Evolutionary conservation across 768 basidiomycete genomes (phyloP).

Genomic region (Cystobasidiopsis lactophilus): DNA sequence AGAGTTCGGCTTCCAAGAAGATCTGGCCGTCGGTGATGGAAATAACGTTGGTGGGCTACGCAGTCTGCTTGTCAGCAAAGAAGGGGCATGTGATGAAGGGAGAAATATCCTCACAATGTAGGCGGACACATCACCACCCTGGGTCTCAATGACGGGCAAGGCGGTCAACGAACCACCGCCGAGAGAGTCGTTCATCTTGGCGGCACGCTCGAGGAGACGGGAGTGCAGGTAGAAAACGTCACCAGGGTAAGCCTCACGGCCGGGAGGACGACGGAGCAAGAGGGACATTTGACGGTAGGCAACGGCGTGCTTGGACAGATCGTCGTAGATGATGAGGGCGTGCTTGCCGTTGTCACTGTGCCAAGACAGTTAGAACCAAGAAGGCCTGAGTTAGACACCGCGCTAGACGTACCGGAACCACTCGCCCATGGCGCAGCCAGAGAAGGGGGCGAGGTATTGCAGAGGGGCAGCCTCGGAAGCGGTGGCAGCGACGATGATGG

Average conservation of each 20-base stretch:
- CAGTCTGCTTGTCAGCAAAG: not conserved
- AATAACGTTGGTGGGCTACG: constrained; percentile 54
- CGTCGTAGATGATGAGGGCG: constrained; percentile 97
- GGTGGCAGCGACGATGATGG: constrained; percentile 97
- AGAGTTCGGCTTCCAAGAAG: constrained; percentile 91
- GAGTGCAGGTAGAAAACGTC: constrained; percentile 62
- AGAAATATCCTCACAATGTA: constrained; percentile 75
- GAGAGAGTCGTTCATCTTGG: constrained; percentile 99
- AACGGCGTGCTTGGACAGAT: constrained; percentile 98
- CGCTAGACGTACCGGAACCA: constrained; percentile 51
- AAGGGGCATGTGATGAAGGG: not conserved
- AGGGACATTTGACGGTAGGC: constrained; percentile 99
- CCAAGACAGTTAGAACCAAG: constrained; percentile 18
- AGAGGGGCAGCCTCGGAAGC: constrained; percentile 98
- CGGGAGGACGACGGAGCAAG: constrained; percentile 96
- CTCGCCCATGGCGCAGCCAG: constrained; percentile 99
- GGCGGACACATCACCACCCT: constrained; percentile 99
- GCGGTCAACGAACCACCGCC: constrained; percentile 98
- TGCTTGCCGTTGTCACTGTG: constrained; percentile 91
- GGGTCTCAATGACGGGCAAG: constrained; percentile 97
- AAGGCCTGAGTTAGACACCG: not conserved
- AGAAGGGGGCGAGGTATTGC: constrained; percentile 99
- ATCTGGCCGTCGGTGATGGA: constrained; percentile 82
- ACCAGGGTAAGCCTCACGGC: constrained; percentile 99
- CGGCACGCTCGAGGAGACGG: constrained; percentile 97